Base-by-base conservation (phyloP, 257 asterid species). In the Scutellaria baicalensis region DNA sequence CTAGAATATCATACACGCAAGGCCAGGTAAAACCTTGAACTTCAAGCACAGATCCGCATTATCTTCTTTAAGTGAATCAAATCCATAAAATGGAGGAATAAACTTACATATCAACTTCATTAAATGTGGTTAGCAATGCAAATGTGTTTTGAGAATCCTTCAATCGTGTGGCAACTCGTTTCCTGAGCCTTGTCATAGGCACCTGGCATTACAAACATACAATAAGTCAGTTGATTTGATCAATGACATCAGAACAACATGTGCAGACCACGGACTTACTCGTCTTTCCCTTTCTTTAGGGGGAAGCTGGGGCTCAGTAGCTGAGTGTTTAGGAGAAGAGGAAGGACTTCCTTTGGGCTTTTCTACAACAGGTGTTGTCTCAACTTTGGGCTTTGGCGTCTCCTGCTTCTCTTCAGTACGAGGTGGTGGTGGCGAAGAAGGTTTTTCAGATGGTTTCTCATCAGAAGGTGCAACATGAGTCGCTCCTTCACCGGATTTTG, bases 101-200 rank as follows among this genome's bases (percentile, higher is more conserved):
- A 77, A 73, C 93, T 84, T 80, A 93, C 98, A 93, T 93, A 73
- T 93, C 98, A 78, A 93, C 95, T 89, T 93, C 98, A 74, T 93
- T 93, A 82, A 90, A 90, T 44, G 98, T 93, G 9, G 98, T 93
- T 84, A 91, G 77, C 90, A 91, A 60, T 10, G 98, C 98, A 81
- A 87, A 93, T 60, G 98, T 93, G 79, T 93, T 93, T 66, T 93
- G 98, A 50, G 98, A 90, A 87, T 93, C 98, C 80, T 93, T 91
- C 91, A 93, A 78, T 74, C 98, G 90, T 0, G 91, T 82, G 59
- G 95, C 96, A 69, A 93, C 96, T 71, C 98, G 66, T 79, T 93
- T 90, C 77, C 98, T 84, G 51, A 93, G 93, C 86, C 97, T 90
- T 56, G 98, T 93, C 98, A 93, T 93, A 8, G 97, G 92, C 75